Percentiles rank a stretch among this genome's conserved stretches.
phyloP scores from a whole-genome alignment of 441 rosid species.

The Omphalea diandra region DNA sequence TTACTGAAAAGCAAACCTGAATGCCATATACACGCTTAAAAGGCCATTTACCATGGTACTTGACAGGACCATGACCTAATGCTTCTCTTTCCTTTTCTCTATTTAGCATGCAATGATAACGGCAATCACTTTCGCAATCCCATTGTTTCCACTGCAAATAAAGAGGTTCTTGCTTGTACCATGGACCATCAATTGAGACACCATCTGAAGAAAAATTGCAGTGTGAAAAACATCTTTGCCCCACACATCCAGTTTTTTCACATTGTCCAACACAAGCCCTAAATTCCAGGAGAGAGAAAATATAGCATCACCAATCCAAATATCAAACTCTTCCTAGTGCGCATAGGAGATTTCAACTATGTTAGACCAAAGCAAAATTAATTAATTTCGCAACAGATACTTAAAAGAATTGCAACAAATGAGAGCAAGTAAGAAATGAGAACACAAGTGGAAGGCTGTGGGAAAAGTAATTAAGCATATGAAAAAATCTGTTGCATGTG shows the following conservation, averaged over 20 bases:
- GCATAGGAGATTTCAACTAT: not conserved
- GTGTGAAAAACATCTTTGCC: slow-evolving; percentile 59
- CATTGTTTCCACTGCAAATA: slow-evolving; percentile 75
- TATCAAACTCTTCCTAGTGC: not conserved
- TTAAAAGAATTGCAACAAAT: no score
- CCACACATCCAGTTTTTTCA: slow-evolving; percentile 26
- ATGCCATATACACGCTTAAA: slow-evolving; percentile 77
- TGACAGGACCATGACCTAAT: slow-evolving; percentile 57
- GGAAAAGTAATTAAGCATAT: no score
- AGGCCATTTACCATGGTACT: slow-evolving; percentile 98
- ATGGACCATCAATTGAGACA: slow-evolving; percentile 47
- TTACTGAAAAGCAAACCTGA: slow-evolving; percentile 51
- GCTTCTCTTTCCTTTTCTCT: slow-evolving; percentile 68
- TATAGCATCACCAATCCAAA: not conserved
- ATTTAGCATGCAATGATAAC: slow-evolving; percentile 74
- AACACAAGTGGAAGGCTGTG: no score
- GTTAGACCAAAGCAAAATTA: not conserved
- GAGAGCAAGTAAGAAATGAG: no score
- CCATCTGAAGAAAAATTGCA: slow-evolving; percentile 65
- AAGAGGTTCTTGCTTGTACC: slow-evolving; percentile 82
- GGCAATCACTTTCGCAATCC: slow-evolving; percentile 87
- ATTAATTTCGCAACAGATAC: slow-evolving; percentile 1
- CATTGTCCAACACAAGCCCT: slow-evolving; percentile 30
- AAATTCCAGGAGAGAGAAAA: slow-evolving; percentile 4
- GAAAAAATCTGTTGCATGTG: no score